These are phyloP conservation scores for Curvularia verruculosa DNA, from an alignment of 2,329 filamentous ascomycete species.

Conservation along the genomic window DNA sequence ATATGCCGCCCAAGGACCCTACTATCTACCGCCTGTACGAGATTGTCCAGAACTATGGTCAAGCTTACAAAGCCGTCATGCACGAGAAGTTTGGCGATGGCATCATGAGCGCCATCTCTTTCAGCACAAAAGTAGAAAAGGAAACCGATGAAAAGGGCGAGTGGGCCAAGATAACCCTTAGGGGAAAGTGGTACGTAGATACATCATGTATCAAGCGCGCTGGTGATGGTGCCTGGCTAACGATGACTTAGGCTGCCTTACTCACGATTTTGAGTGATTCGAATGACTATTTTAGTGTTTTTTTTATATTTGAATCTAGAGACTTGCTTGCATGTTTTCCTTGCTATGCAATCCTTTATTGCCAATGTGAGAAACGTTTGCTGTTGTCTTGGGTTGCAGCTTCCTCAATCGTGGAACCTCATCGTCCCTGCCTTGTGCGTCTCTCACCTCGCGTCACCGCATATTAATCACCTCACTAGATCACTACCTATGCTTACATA, in stretches of 20 bases:
- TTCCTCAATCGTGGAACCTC: neutral
- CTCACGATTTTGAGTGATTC: conserved; percentile 52
- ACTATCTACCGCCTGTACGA: conserved; percentile 91
- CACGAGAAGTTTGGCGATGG: conserved; percentile 85
- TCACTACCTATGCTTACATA: neutral
- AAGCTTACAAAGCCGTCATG: conserved; percentile 91
- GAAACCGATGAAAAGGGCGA: conserved; percentile 84
- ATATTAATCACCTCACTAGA: neutral
- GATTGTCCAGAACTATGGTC: conserved; percentile 95
- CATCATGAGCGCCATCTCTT: conserved; percentile 96
- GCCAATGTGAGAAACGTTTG: neutral
- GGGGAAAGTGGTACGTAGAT: conserved; percentile 76
- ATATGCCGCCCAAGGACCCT: conserved; percentile 85
- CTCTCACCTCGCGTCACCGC: conserved; percentile 10
- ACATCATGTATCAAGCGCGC: neutral
- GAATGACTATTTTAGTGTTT: neutral
- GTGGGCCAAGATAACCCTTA: conserved; percentile 84
- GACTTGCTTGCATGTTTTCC: no score
- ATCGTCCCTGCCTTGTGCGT: conserved; percentile 1
- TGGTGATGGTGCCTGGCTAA: conserved; percentile 15
- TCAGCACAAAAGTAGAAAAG: conserved; percentile 90
- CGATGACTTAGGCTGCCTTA: conserved; percentile 53
- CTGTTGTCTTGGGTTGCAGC: neutral
- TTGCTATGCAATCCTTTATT: neutral
- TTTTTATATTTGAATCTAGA: neutral